A percentile compares a stretch with the other conserved stretches of the same genome.
phyloP scores from a whole-genome alignment of 495 filamentous ascomycete genomes.

The Neohortaea acidophila region DNA sequence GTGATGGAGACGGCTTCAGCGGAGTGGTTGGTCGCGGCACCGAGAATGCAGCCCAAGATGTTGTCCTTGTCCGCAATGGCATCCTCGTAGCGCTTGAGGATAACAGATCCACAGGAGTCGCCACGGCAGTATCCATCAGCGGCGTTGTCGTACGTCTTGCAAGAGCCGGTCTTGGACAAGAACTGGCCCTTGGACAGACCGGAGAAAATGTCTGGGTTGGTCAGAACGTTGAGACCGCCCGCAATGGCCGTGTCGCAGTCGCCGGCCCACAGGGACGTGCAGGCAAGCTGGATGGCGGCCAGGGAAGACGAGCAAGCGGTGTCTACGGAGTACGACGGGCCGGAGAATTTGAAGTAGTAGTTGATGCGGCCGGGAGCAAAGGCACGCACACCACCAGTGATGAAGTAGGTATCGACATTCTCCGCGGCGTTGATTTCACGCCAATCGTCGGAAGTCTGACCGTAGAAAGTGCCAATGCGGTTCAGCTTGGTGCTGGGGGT shows the following conservation, averaged over 20 bases:
- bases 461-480: slow-evolving; percentile 82
- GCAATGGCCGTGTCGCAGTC: slow-evolving; percentile 76
- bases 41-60: slow-evolving; percentile 32
- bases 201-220: slow-evolving; percentile 71
- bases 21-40: slow-evolving; percentile 30
- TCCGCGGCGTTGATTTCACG: slow-evolving; percentile 80
- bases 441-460: slow-evolving; percentile 85
- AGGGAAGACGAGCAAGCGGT: slow-evolving; percentile 82
- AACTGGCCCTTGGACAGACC: slow-evolving; percentile 75
- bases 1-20: slow-evolving; percentile 32
- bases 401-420: slow-evolving; percentile 87
- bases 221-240: slow-evolving; percentile 67
- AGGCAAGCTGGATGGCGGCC: slow-evolving; percentile 71
- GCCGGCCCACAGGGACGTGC: slow-evolving; percentile 62
- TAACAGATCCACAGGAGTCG: slow-evolving; percentile 31
- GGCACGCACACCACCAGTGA: slow-evolving; percentile 74
- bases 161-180: slow-evolving; percentile 61
- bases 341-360: slow-evolving; percentile 75
- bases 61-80: slow-evolving; percentile 35
- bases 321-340: slow-evolving; percentile 73
- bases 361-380: slow-evolving; percentile 84
- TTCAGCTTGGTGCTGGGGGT: slow-evolving; percentile 72
- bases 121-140: slow-evolving; percentile 37
- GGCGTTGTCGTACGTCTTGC: slow-evolving; percentile 42
- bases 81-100: slow-evolving; percentile 37